phyloP scores from a whole-genome alignment of 2,329 filamentous ascomycete genomes.

The Botrytis porri region DNA sequence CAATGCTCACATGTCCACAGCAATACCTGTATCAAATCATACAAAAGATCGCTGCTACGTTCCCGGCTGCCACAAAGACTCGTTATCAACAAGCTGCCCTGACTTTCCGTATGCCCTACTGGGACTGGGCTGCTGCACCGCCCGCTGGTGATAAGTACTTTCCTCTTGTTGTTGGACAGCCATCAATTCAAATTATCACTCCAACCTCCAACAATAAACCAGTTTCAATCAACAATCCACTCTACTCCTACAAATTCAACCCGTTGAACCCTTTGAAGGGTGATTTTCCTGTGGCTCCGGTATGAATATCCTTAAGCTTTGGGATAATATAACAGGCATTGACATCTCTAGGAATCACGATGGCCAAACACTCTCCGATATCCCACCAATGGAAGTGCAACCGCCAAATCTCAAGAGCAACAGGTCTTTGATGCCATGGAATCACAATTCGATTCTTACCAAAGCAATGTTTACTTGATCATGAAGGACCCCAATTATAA shows the following conservation, averaged over 20 bases:
- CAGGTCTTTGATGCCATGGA: constrained; percentile 27
- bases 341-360: constrained; percentile 22
- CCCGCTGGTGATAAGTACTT: constrained; percentile 40
- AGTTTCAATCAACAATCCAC: constrained; percentile 61
- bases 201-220: constrained; percentile 45
- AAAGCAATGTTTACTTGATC: constrained; percentile 30
- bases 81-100: constrained; percentile 46
- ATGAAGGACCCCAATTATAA: constrained; percentile 53
- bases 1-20: constrained; percentile 45
- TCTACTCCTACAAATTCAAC: constrained; percentile 59
- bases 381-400: constrained; percentile 25
- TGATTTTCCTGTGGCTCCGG: constrained; percentile 25
- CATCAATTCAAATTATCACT: constrained; percentile 27
- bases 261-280: constrained; percentile 46
- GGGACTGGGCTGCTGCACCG: constrained; percentile 49
- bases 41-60: constrained; percentile 48
- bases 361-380: constrained; percentile 32
- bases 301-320: constrained; percentile 9
- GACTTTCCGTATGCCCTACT: constrained; percentile 46
- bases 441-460: constrained; percentile 28
- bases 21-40: constrained; percentile 45
- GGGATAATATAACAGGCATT: not conserved
- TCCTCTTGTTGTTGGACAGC: constrained; percentile 35
- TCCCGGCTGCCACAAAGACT: constrained; percentile 44
- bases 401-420: constrained; percentile 27